phyloP scores from a whole-genome alignment of 2,329 filamentous ascomycete species.

The Cladosporium phlei region DNA sequence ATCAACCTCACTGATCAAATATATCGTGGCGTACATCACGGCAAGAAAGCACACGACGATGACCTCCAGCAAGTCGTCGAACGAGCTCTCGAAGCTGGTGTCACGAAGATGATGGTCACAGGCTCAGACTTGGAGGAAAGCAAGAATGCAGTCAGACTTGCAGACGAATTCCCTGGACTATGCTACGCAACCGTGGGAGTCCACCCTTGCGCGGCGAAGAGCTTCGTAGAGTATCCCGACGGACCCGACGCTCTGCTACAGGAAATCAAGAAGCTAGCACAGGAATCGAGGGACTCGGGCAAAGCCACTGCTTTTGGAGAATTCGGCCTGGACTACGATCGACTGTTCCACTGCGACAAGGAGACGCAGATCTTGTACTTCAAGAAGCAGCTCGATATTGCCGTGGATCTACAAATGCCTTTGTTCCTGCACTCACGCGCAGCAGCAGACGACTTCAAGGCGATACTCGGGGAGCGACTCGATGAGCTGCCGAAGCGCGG shows the following conservation, averaged over 20 bases:
- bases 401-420: constrained; percentile 70
- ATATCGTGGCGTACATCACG: constrained; percentile 79
- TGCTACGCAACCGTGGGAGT: constrained; percentile 91
- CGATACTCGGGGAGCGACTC: constrained; percentile 55
- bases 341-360: constrained; percentile 74
- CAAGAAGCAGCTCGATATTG: constrained; percentile 73
- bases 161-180: constrained; percentile 67
- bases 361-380: constrained; percentile 82
- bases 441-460: constrained; percentile 78
- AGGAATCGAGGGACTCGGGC: constrained; percentile 51
- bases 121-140: constrained; percentile 82
- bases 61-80: constrained; percentile 74
- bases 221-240: constrained; percentile 63
- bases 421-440: constrained; percentile 90
- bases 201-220: constrained; percentile 80
- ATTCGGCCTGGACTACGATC: constrained; percentile 94
- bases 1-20: constrained; percentile 95
- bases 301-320: constrained; percentile 82
- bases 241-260: constrained; percentile 52
- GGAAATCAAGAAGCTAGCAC: constrained; percentile 61
- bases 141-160: constrained; percentile 66
- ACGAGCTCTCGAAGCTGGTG: constrained; percentile 72
- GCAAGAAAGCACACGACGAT: constrained; percentile 67
- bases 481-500: constrained; percentile 61
- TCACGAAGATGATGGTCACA: constrained; percentile 85